Conservation (phyloP, 331 rosid species). For the Quercus phellos region DNA sequence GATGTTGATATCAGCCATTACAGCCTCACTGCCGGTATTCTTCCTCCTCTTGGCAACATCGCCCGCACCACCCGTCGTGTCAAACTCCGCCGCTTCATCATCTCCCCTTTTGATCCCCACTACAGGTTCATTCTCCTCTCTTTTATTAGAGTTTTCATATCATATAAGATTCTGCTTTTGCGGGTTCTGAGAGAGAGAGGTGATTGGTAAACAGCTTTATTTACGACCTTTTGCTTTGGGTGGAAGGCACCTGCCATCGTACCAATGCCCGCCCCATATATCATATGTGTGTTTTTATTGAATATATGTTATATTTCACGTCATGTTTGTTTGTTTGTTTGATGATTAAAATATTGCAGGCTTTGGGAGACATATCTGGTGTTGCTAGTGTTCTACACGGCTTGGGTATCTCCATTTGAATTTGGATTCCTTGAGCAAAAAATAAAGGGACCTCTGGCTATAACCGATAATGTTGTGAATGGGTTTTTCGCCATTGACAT, state of each 20-base stretch:
- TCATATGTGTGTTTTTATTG: background rate
- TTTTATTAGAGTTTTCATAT: background rate
- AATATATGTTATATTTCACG: no score
- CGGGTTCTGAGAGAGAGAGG: no score
- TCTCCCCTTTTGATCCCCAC: slow-evolving; percentile 39
- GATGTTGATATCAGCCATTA: slow-evolving; percentile 48
- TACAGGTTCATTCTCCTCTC: slow-evolving; percentile 38
- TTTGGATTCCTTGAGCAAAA: slow-evolving; percentile 53
- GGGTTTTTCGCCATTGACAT: slow-evolving; percentile 54
- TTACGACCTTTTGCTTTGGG: no score
- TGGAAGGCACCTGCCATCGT: no score
- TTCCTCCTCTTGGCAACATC: slow-evolving; percentile 57
- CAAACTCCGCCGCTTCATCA: slow-evolving; percentile 23
- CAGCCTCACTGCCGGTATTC: slow-evolving; percentile 45
- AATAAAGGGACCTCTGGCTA: slow-evolving; percentile 19
- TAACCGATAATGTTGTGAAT: slow-evolving; percentile 59
- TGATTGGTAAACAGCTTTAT: no score
- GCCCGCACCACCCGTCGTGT: slow-evolving; percentile 6
- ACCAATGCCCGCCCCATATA: no score
- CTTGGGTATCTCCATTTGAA: slow-evolving; percentile 80
- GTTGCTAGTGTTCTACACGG: slow-evolving; percentile 59
- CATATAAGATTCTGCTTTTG: no score
- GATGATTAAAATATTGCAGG: slow-evolving; percentile 25
- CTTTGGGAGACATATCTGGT: slow-evolving; percentile 53
- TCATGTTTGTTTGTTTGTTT: background rate